These are phyloP conservation scores for Aspergillus cristatus DNA, from an alignment of 495 filamentous ascomycete species.

Conservation along the genomic window DNA sequence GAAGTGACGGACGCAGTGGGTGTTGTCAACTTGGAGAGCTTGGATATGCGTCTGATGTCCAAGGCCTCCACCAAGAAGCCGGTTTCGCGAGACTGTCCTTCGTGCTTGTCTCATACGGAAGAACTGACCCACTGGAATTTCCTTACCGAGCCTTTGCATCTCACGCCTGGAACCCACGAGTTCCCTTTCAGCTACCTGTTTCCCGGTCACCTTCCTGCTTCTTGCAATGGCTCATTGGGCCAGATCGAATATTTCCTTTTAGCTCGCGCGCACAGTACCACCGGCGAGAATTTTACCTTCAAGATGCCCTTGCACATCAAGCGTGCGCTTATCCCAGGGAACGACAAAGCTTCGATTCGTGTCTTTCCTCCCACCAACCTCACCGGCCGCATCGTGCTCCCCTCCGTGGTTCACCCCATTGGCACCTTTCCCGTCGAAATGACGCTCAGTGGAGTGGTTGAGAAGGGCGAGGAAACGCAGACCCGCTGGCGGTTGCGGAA, in stretches of 20 bases:
- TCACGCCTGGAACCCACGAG: conserved; percentile 58
- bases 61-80: conserved; percentile 69
- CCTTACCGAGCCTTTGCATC: conserved; percentile 53
- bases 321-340: conserved; percentile 68
- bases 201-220: conserved; percentile 77
- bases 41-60: conserved; percentile 59
- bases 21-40: conserved; percentile 53
- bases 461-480: conserved; percentile 50
- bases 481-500: conserved; percentile 82
- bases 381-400: conserved; percentile 68
- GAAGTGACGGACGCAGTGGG: conserved; percentile 48
- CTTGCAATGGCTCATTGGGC: conserved; percentile 61
- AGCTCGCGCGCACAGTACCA: conserved; percentile 54
- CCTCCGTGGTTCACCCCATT: conserved; percentile 78
- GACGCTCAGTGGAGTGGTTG: conserved; percentile 69
- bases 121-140: conserved; percentile 74
- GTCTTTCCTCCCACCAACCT: conserved; percentile 96
- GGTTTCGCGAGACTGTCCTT: conserved; percentile 62
- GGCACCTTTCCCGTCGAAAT: conserved; percentile 72
- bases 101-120: conserved; percentile 60
- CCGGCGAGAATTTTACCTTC: conserved; percentile 55
- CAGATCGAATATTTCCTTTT: conserved; percentile 70
- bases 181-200: conserved; percentile 92
- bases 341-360: conserved; percentile 67
- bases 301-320: conserved; percentile 57